Evolutionary conservation across 176 grass and related monocot genomes (phyloP).

Genomic region (Aegilops umbellulata): DNA sequence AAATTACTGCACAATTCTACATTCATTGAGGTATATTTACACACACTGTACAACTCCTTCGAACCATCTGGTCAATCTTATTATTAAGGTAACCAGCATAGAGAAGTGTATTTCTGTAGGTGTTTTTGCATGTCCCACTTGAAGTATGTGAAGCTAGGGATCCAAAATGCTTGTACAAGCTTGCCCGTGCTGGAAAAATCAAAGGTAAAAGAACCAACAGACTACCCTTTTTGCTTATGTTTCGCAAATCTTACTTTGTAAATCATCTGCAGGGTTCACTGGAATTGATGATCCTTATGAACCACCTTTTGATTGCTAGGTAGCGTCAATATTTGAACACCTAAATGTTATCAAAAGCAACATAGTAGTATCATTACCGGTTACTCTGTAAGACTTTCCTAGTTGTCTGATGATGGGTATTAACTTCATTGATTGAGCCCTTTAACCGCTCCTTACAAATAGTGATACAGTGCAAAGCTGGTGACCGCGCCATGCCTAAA

Average conservation of each 20-base stretch:
- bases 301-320: slow-evolving; percentile 73
- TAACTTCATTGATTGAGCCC: background rate
- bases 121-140: slow-evolving; percentile 77
- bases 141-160: slow-evolving; percentile 85
- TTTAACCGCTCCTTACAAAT: slow-evolving; percentile 43
- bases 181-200: slow-evolving; percentile 86
- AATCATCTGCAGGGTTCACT: slow-evolving; percentile 61
- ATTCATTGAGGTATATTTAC: background rate
- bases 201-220: slow-evolving; percentile 44
- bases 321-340: background rate
- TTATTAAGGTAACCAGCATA: background rate
- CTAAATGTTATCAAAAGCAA: background rate
- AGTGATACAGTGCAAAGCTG: slow-evolving; percentile 66
- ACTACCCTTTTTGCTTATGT: background rate
- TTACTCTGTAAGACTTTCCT: background rate
- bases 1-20: slow-evolving; percentile 39
- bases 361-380: background rate
- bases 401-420: background rate
- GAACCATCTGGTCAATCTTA: background rate
- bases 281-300: slow-evolving; percentile 93
- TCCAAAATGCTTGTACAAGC: slow-evolving; percentile 91
- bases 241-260: background rate
- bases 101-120: slow-evolving; percentile 26
- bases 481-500: slow-evolving; percentile 52
- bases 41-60: background rate